phyloP scores from a whole-genome alignment of 768 basidiomycete species.

The Mycena sanguinolenta region DNA sequence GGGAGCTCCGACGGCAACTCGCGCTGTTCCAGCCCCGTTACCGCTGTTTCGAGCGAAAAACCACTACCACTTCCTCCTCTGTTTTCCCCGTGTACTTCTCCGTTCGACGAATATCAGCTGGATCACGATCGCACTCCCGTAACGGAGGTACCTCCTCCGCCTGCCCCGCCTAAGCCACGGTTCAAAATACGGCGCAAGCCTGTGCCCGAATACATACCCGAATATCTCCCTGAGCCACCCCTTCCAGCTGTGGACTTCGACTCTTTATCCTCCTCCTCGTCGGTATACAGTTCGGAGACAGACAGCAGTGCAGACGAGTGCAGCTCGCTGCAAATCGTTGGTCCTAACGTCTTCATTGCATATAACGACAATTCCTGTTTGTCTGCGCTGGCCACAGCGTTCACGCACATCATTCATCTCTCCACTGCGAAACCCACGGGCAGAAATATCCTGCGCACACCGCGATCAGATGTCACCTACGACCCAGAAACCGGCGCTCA shows the following conservation, averaged over 20 bases:
- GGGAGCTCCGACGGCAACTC: conserved; percentile 20
- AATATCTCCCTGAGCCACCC: not conserved
- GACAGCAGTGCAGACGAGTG: not conserved
- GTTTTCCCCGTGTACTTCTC: conserved; percentile 19
- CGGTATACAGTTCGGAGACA: not conserved
- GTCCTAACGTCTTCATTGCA: conserved; percentile 31
- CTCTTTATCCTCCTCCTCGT: not conserved
- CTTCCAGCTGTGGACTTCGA: not conserved
- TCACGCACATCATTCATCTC: conserved; percentile 30
- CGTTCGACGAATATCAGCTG: conserved; percentile 14
- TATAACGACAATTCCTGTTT: conserved; percentile 13
- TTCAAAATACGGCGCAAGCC: conserved; percentile 32
- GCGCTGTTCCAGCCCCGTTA: conserved; percentile 19
- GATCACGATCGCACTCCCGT: not conserved
- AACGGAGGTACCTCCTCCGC: not conserved
- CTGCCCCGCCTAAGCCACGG: not conserved
- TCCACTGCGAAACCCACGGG: conserved; percentile 1
- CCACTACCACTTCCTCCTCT: conserved; percentile 20
- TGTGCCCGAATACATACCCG: conserved; percentile 13
- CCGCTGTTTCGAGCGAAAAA: conserved; percentile 2
- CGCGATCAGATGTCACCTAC: conserved; percentile 1
- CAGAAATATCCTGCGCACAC: not conserved
- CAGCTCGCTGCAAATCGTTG: conserved; percentile 13
- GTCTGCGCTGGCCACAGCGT: conserved; percentile 16
- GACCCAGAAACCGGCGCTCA: conserved; percentile 12